Conservation (phyloP, 371 early-diverging fungal genomes). For the Blastocladiella emersonii region DNA sequence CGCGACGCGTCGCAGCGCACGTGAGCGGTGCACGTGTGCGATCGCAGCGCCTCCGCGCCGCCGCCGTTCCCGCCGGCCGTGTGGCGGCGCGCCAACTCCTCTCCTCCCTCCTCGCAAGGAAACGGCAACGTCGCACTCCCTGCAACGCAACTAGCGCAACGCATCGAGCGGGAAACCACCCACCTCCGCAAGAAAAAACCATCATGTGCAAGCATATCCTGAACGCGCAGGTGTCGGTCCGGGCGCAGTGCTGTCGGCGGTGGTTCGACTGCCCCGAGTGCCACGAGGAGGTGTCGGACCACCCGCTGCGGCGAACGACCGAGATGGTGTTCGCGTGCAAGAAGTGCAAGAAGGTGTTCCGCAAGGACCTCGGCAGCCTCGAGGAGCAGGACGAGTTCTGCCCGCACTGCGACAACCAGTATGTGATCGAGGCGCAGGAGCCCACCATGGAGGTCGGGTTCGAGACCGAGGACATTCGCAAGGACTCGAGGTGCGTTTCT, state of each 20-base stretch:
- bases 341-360: conserved; percentile 91
- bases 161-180: no score
- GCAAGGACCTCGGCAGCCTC: conserved; percentile 80
- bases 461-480: conserved; percentile 82
- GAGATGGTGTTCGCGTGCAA: conserved; percentile 96
- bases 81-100: no score
- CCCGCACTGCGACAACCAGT: conserved; percentile 95
- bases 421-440: conserved; percentile 79
- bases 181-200: no score
- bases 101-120: no score
- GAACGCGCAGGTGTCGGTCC: conserved; percentile 88
- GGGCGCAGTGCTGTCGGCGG: conserved; percentile 83
- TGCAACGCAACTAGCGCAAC: no score
- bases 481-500: conserved; percentile 4
- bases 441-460: conserved; percentile 68
- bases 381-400: conserved; percentile 94
- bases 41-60: no score
- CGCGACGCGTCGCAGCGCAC: no score
- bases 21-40: no score
- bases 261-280: conserved; percentile 97
- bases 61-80: no score
- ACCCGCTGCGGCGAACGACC: conserved; percentile 56
- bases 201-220: conserved; percentile 80
- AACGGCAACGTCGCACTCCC: no score
- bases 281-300: conserved; percentile 70